Conservation (phyloP, 202 grass and related monocot genomes). For the Carex arenaria region DNA sequence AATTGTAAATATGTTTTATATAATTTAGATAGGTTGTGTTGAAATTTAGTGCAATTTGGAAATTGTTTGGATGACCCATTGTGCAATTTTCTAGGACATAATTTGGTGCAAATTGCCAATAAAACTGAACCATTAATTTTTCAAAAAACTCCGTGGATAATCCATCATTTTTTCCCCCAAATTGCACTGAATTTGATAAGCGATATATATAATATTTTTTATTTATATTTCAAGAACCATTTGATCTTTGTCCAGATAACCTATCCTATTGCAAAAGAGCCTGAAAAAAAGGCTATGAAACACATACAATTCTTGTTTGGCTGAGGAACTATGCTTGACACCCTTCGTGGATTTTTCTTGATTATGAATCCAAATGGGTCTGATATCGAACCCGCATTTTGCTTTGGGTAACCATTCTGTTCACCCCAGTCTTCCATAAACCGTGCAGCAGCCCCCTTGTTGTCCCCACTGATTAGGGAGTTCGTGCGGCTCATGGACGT, state of each 20-base stretch:
- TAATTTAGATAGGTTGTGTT: background rate
- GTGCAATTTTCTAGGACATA: background rate
- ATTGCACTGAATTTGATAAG: background rate
- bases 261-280: background rate
- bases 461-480: slow-evolving; percentile 93
- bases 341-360: slow-evolving; percentile 47
- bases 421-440: slow-evolving; percentile 97
- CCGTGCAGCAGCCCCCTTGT: slow-evolving; percentile 91
- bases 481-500: slow-evolving; percentile 99
- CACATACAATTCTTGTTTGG: slow-evolving; percentile 75
- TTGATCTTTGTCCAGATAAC: background rate
- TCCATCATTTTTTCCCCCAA: background rate
- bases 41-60: background rate
- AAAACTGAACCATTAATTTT: background rate
- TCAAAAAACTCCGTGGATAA: background rate
- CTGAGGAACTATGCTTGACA: slow-evolving; percentile 86
- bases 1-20: background rate
- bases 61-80: no score
- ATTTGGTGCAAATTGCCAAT: background rate
- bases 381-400: slow-evolving; percentile 18
- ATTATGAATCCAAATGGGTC: slow-evolving; percentile 29
- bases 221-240: background rate
- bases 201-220: background rate
- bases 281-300: background rate
- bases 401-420: slow-evolving; percentile 53